Conservation (phyloP, 345 rosid species). For the Camelina hispida region DNA sequence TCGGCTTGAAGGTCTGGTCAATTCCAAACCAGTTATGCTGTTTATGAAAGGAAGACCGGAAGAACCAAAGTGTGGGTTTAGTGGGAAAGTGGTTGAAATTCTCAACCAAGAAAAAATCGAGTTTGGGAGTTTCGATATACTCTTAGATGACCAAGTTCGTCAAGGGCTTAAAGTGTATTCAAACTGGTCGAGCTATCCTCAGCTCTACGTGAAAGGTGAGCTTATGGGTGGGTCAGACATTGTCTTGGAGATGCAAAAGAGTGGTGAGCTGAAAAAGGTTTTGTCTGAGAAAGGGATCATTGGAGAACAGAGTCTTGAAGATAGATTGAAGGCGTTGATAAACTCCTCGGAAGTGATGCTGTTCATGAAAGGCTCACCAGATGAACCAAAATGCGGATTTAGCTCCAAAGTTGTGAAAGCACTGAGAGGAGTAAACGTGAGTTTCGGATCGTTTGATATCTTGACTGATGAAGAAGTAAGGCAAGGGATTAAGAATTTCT, state of each 20-base stretch:
- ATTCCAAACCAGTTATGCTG: constrained; percentile 74
- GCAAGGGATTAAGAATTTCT: constrained; percentile 84
- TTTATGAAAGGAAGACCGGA: constrained; percentile 96
- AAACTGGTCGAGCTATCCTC: constrained; percentile 98
- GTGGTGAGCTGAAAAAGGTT: constrained; percentile 76
- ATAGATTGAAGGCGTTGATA: constrained; percentile 61
- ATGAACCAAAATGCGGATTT: constrained; percentile 88
- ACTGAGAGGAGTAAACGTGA: constrained; percentile 65
- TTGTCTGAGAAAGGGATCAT: constrained; percentile 66
- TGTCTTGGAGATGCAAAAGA: constrained; percentile 91
- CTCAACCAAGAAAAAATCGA: constrained; percentile 72
- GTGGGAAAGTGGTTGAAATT: constrained; percentile 87
- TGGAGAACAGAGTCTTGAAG: constrained; percentile 64
- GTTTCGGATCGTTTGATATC: constrained; percentile 85
- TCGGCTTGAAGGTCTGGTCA: constrained; percentile 65
- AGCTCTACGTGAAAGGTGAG: constrained; percentile 79
- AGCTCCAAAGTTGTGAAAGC: constrained; percentile 93
- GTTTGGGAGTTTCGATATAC: constrained; percentile 82
- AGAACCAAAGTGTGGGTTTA: constrained; percentile 91
- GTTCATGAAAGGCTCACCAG: constrained; percentile 96
- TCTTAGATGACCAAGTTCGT: constrained; percentile 80
- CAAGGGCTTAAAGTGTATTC: constrained; percentile 92
- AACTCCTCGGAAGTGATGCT: constrained; percentile 80
- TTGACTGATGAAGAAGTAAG: constrained; percentile 86
- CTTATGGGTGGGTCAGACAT: constrained; percentile 95